Base-by-base conservation (phyloP, 305 asterid genomes). In the Fraxinus dipetala region DNA sequence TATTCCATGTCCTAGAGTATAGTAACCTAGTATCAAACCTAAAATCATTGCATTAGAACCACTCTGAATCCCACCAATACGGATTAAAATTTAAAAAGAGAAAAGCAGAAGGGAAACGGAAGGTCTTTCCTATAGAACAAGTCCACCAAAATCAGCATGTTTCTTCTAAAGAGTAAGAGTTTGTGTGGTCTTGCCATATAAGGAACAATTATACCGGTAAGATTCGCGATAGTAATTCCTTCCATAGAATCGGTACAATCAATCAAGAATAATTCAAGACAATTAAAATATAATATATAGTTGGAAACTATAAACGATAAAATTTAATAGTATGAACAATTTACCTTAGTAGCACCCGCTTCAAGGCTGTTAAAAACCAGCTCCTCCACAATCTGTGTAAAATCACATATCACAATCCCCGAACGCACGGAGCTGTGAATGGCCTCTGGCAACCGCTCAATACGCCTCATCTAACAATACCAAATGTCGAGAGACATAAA, bases 261-360 rank as follows among this genome's bases (percentile, higher is more conserved):
- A 14, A 51, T 13, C 6, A 14, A 51, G 16, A 51, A 51, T 51
- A 54, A 30, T 22, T 56, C 14, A 7, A 5, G 31, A 61, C 65
- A 61, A 22, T 26, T 22, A 61, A 1, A 22, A 61, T 22, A 20
- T 7, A 9, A 61, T 22, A 20, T 0, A 54, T n/a, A 14, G 0
- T 4, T n/a, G 24, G 24, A 54, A n/a, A 16, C 24, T 20, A 22
- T 61, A 61, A 3, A 13, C 7, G 4, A 61, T 20, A 61, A 59
- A 18, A 0, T 61, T 18, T 38, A 38, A 61, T 22, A 6, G 13
- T 0, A 34, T 70, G 31, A 81, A 72, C 7, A 48, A 35, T 31
- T 80, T 86, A 94, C 99, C 97, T 92, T 90, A 16, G 93, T 89
- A 54, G 99, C 97, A 24, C 97, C 97, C 0, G 97, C 95, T 76